Base-by-base conservation (phyloP, 192 early-diverging fungal genomes). In the Geranomyces michiganensis region DNA sequence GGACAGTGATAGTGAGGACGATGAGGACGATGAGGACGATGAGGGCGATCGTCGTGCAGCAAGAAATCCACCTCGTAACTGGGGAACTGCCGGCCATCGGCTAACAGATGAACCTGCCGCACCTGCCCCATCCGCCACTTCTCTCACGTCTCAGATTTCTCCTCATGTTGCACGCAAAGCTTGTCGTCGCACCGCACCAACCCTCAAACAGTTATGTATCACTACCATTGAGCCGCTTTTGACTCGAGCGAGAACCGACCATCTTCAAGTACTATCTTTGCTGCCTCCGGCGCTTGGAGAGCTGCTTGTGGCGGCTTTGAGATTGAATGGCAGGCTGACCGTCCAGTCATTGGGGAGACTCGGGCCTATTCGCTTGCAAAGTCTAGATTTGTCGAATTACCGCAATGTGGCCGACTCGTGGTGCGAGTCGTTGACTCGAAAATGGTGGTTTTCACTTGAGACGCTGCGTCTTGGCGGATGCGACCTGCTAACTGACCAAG, bases 361-460 rank as follows among this genome's bases (percentile, higher is more conserved):
- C 29, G 58, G 58, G 29, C 9, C 58, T 2, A 19, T 27, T 32
- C 24, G 58, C 2, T 29, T 60, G 15, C 58, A 31, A 60, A 32
- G 27, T 17, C 31, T 60, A 29, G 58, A 32, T 27, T 29, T 60
- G 24, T 27, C 29, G 8, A 17, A 33, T 9, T 60, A 29, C 31
- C 58, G 58, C 17, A 60, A 60, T 33, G 58, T 60, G 6, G 31
- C 58, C 17, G 58, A 60, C 29, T 60, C 58, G 31, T 60, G 58
- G 58, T 27, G 17, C 17, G 58, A 27, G 24, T 19, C 29, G 4
- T 4, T 33, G 15, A 29, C 58, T 8, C 17, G 26, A 32, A 27
- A 33, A 60, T 60, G 58, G 58, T 19, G 27, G 24, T 60, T 33
- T 9, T 32, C 21, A 7, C 58, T 60, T 29, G 58, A 32, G 21